phyloP scores from a whole-genome alignment of 2,329 filamentous ascomycete genomes.

The Verticillium zaregamsianum region DNA sequence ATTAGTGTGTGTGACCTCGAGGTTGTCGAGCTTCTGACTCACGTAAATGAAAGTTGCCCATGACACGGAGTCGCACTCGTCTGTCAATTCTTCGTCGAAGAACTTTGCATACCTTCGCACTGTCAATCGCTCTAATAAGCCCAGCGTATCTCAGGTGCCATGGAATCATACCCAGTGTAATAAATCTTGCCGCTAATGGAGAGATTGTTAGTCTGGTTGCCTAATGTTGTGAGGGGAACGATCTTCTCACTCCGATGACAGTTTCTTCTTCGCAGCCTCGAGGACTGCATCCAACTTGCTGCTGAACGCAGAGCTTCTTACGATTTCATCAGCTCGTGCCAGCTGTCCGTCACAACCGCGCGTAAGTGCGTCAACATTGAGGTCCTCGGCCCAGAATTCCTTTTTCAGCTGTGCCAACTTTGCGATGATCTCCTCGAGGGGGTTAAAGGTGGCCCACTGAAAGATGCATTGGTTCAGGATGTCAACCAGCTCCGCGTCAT shows the following conservation, averaged over 20 bases:
- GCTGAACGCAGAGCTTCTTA: constrained; percentile 3
- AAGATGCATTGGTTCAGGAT: constrained; percentile 16
- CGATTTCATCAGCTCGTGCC: background rate
- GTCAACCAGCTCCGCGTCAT: constrained; percentile 11
- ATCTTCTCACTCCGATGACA: too few species aligned
- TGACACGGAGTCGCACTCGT: constrained; percentile 7
- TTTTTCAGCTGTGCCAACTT: constrained; percentile 2
- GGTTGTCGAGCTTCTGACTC: too few species aligned
- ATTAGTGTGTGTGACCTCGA: background rate
- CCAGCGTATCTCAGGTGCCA: too few species aligned
- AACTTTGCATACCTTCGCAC: constrained; percentile 13
- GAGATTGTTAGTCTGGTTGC: too few species aligned
- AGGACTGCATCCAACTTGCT: constrained; percentile 4
- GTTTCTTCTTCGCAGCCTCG: too few species aligned
- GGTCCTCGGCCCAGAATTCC: constrained; percentile 2
- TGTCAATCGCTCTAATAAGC: background rate
- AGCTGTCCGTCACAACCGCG: constrained; percentile 8
- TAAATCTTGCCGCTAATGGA: too few species aligned
- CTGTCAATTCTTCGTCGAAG: constrained; percentile 2
- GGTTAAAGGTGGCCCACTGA: constrained; percentile 6
- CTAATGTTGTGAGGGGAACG: too few species aligned
- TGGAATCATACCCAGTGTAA: too few species aligned
- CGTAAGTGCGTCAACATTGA: constrained; percentile 5
- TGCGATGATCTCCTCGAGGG: constrained; percentile 1
- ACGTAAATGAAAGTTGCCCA: constrained; percentile 3